Base-by-base conservation (phyloP, 1,284 basidiomycete genomes). In the Boletus nobilissimus region DNA sequence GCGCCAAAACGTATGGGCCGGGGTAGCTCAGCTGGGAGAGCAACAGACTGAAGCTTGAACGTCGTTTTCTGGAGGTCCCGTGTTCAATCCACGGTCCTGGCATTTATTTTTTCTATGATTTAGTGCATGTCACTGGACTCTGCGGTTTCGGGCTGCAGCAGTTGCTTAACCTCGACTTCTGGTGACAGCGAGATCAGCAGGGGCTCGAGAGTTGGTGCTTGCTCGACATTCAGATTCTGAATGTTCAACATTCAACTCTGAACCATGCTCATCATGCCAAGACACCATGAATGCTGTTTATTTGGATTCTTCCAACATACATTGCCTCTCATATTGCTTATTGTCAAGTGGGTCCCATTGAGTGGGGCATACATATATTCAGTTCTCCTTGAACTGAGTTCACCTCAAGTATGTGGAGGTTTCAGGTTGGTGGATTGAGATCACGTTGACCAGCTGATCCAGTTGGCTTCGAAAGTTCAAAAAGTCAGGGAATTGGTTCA, bases 11-110 rank as follows among this genome's bases (percentile, higher is more conserved):
- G n/a, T n/a, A n/a, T n/a, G n/a, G 46, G 79, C 79, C 81, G 80
- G 81, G 80, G 79, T 92, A 92, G 92, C 92, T 93, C 92, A 93
- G 92, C 91, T 93, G 92, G 92, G 92, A 93, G 92, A 93, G 92
- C 92, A 93, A 91, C 91, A 93, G 92, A 93, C 92, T 93, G 92
- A 93, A 93, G 75, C 63, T 77, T 14, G 34, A 34, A 3, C 10
- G 11, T 66, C 64, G 64, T 40, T 43, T 76, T 89, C 89, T 89
- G 88, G 87, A 89, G 89, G 88, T 89, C 89, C 87, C 89, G 89
- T 90, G 89, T 90, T 89, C 89, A 89, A 90, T 89, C 88, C 89
- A 90, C 89, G 89, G 87, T 89, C 87, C 87, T 90, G 88, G 88
- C 88, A 89, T 83, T 73, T 77, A 2, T 43, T 68, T 76, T 39